Evolutionary conservation across 106 monocot species (phyloP).

Genomic region (Alisma plantagoaquatica): DNA sequence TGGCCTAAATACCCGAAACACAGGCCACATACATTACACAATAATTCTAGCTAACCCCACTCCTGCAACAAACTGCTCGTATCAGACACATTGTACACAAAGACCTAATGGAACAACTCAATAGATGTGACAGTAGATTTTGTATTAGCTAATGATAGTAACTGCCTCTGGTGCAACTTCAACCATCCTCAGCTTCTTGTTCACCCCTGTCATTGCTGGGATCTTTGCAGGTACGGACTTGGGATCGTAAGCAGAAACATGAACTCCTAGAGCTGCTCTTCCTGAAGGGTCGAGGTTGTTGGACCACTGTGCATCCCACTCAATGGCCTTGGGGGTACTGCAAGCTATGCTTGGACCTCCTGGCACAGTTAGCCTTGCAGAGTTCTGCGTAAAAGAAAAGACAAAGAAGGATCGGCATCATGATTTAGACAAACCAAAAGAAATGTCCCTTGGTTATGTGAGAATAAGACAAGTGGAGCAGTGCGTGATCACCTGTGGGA

Average conservation of each 20-base stretch:
- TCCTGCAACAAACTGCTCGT: too few species aligned
- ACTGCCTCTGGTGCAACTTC: conserved; percentile 12
- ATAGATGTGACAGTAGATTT: too few species aligned
- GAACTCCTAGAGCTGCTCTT: conserved; percentile 64
- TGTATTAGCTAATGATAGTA: neutral
- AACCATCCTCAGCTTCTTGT: conserved; percentile 51
- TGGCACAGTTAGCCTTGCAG: conserved; percentile 58
- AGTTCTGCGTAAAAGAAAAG: conserved; percentile 31
- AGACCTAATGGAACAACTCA: too few species aligned
- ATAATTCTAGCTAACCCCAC: too few species aligned
- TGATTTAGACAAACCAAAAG: too few species aligned
- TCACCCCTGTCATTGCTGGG: conserved; percentile 17
- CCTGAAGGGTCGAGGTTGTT: conserved; percentile 67
- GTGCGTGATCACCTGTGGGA: conserved; percentile 58
- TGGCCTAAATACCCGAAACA: too few species aligned
- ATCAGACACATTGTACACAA: too few species aligned
- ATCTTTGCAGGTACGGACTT: conserved; percentile 14
- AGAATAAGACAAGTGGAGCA: neutral
- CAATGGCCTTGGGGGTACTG: conserved; percentile 68
- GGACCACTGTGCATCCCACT: conserved; percentile 68
- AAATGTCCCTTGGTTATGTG: neutral
- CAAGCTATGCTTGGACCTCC: conserved; percentile 74
- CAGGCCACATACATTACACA: too few species aligned
- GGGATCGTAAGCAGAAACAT: conserved; percentile 43
- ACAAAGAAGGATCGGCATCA: neutral